A percentile compares a stretch with the other conserved stretches of the same genome.
phyloP scores from a whole-genome alignment of 768 basidiomycete genomes.

The Lanmaoa rubissima region DNA sequence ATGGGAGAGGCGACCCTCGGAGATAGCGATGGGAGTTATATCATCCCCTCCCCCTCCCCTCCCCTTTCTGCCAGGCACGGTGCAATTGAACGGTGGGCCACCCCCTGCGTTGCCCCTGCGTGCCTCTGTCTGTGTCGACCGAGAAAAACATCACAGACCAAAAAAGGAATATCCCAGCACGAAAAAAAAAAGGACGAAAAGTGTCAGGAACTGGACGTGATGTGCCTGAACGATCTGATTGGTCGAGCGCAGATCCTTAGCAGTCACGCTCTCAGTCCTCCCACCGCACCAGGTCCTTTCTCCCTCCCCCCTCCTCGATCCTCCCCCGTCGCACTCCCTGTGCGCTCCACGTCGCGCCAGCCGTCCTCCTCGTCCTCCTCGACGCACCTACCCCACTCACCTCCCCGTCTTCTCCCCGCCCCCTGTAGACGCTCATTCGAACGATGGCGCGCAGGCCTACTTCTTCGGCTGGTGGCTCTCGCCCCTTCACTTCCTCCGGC shows the following conservation, averaged over 20 bases:
- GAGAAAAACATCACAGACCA: background rate
- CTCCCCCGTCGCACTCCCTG: constrained; percentile 8
- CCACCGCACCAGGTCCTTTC: constrained; percentile 29
- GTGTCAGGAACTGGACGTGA: constrained; percentile 32
- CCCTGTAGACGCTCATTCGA: constrained; percentile 1
- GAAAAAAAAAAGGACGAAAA: constrained; percentile 16
- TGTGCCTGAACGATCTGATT: constrained; percentile 38
- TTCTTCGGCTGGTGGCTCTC: constrained; percentile 32
- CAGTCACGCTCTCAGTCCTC: constrained; percentile 28
- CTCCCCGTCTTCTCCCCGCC: background rate
- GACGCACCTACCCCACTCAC: background rate
- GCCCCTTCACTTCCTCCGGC: constrained; percentile 28
- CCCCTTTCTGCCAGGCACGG: constrained; percentile 4
- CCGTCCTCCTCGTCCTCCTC: constrained; percentile 2
- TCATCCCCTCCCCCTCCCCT: background rate
- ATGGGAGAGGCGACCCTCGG: background rate
- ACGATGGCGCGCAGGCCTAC: constrained; percentile 31
- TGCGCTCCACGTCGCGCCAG: constrained; percentile 6
- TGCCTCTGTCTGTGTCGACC: background rate
- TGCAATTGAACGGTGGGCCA: background rate
- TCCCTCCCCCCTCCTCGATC: constrained; percentile 22
- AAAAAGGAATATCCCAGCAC: background rate
- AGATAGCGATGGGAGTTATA: constrained; percentile 4
- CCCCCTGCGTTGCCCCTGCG: background rate
- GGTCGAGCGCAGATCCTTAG: constrained; percentile 34